Conservation (phyloP, 176 grass and related monocot species). For the Poa pratensis region DNA sequence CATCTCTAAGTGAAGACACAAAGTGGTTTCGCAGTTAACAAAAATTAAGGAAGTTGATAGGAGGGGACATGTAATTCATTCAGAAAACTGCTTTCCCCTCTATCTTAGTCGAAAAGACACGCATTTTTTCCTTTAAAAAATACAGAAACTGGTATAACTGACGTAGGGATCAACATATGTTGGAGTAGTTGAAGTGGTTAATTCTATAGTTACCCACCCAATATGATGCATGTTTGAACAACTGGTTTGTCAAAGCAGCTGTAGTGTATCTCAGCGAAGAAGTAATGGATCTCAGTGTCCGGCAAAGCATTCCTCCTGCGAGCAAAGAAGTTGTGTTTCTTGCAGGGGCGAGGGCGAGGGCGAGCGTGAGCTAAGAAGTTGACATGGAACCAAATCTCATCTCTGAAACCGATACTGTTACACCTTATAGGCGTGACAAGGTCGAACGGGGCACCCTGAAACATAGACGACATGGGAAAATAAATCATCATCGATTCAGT, state of each 20-base stretch:
- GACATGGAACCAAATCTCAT: slow-evolving; percentile 11
- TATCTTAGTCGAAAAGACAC: too few relatives aligned
- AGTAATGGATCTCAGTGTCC: neutral
- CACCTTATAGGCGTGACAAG: neutral
- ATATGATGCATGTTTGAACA: slow-evolving; percentile 13
- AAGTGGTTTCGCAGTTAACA: too few relatives aligned
- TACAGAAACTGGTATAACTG: neutral
- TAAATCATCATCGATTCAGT: neutral
- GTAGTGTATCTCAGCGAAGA: slow-evolving; percentile 41
- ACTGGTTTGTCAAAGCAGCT: neutral
- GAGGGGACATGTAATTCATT: too few relatives aligned
- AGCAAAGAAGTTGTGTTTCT: neutral
- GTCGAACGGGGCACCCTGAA: slow-evolving; percentile 22
- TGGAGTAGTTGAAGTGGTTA: neutral
- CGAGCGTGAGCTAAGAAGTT: slow-evolving; percentile 30
- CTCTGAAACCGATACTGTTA: neutral
- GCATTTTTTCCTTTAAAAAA: too few relatives aligned
- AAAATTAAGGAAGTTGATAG: too few relatives aligned
- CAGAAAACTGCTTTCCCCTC: too few relatives aligned
- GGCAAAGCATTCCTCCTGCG: neutral
- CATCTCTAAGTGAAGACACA: too few relatives aligned
- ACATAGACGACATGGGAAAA: neutral
- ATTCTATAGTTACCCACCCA: neutral
- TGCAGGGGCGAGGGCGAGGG: too few relatives aligned
- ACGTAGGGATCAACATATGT: neutral